phyloP scores from a whole-genome alignment of 169 alveolate species.

The Plasmodium cynomolgi region DNA sequence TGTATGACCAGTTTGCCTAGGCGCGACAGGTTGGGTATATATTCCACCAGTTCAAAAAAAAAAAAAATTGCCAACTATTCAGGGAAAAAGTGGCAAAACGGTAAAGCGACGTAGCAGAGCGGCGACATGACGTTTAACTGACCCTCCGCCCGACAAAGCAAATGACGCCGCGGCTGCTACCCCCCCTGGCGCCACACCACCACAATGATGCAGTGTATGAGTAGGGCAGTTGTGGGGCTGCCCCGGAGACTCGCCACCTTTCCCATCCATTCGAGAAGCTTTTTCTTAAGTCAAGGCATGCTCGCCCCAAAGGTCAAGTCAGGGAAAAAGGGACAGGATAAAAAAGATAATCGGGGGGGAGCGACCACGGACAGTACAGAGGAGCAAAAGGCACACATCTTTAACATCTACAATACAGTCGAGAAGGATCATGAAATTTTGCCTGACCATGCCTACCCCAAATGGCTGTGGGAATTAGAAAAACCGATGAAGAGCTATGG shows the following conservation, averaged over 20 bases:
- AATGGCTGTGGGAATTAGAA: constrained; percentile 85
- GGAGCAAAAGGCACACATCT: constrained; percentile 77
- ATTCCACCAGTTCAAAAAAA: neutral
- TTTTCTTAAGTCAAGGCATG: constrained; percentile 21
- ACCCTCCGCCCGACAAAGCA: too few species aligned
- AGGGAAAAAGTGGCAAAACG: neutral
- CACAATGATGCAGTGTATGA: constrained; percentile 14
- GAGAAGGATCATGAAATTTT: constrained; percentile 81
- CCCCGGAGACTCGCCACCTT: neutral
- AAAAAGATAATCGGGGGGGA: constrained; percentile 53
- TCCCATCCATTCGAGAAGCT: constrained; percentile 13
- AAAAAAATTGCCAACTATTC: neutral
- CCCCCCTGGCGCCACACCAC: neutral
- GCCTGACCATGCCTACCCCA: constrained; percentile 85
- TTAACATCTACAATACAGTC: constrained; percentile 82
- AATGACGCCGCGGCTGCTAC: neutral
- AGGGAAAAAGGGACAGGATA: constrained; percentile 77
- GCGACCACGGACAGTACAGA: constrained; percentile 65
- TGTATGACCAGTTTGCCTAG: neutral
- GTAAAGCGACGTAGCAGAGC: neutral
- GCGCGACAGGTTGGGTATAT: neutral
- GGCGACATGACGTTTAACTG: neutral
- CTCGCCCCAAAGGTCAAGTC: constrained; percentile 67
- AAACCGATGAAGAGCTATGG: constrained; percentile 86
- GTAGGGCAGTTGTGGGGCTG: constrained; percentile 5